Percentiles rank a stretch among this genome's conserved stretches.
phyloP scores from a whole-genome alignment of 192 early-diverging fungal species.

The Backusella mclennaniae region DNA sequence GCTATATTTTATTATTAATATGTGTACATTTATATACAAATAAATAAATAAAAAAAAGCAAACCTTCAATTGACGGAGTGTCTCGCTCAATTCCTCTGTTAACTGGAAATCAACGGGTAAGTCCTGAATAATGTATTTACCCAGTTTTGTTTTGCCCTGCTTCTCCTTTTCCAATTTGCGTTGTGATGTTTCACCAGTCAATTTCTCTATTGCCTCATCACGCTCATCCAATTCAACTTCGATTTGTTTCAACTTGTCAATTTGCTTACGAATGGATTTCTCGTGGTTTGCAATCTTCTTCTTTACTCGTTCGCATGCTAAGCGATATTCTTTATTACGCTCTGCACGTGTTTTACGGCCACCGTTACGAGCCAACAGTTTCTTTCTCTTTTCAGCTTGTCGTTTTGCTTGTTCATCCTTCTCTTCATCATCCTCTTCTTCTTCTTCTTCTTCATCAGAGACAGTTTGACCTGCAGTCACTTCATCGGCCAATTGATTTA shows the following conservation, averaged over 20 bases:
- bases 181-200: slow-evolving; percentile 28
- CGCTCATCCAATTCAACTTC: slow-evolving; percentile 42
- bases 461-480: slow-evolving; percentile 15
- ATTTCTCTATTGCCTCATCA: slow-evolving; percentile 33
- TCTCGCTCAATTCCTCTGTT: slow-evolving; percentile 55
- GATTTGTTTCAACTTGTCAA: slow-evolving; percentile 50
- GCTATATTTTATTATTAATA: slow-evolving; percentile 31
- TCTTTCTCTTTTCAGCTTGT: slow-evolving; percentile 18
- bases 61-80: slow-evolving; percentile 43
- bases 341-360: slow-evolving; percentile 47
- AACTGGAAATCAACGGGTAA: slow-evolving; percentile 42
- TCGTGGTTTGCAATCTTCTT: slow-evolving; percentile 32
- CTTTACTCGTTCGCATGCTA: slow-evolving; percentile 35
- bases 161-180: slow-evolving; percentile 41
- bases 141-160: slow-evolving; percentile 24
- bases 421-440: slow-evolving; percentile 24
- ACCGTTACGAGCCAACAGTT: slow-evolving; percentile 1
- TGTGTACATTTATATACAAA: not conserved
- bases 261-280: slow-evolving; percentile 47
- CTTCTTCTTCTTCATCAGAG: slow-evolving; percentile 28
- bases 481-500: slow-evolving; percentile 27
- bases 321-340: slow-evolving; percentile 51
- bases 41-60: not conserved
- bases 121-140: slow-evolving; percentile 30
- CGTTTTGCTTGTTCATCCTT: slow-evolving; percentile 21